Evolutionary conservation across 139 green algal species (phyloP).

Genomic region (Coelastrella sp.): DNA sequence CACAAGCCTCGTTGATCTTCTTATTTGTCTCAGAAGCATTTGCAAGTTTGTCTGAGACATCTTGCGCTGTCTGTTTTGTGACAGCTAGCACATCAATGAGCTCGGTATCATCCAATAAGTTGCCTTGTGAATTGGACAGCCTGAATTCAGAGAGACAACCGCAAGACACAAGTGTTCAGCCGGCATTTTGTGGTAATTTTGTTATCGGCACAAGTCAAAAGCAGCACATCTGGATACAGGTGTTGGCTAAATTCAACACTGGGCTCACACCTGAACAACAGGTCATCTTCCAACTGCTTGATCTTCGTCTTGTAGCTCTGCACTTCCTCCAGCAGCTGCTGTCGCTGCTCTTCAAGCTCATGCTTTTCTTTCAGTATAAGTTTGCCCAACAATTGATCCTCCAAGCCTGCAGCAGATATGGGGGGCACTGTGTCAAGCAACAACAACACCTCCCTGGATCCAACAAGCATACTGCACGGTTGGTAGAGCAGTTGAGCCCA

Average conservation of each 20-base stretch:
- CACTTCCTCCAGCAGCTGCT: constrained; percentile 91
- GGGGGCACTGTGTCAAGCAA: neutral
- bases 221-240: no score
- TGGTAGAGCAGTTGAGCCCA: no score
- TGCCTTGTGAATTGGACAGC: constrained; percentile 78
- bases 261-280: constrained; percentile 77
- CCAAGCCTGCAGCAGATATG: constrained; percentile 69
- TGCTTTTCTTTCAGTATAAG: constrained; percentile 96
- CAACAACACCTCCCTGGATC: no score
- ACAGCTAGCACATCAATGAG: constrained; percentile 94
- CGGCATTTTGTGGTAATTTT: no score
- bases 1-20: constrained; percentile 94
- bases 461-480: no score
- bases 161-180: neutral
- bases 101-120: constrained; percentile 97
- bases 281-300: constrained; percentile 94
- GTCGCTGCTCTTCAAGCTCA: constrained; percentile 94
- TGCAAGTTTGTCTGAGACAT: constrained; percentile 90
- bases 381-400: constrained; percentile 96
- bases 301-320: constrained; percentile 95
- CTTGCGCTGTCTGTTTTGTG: constrained; percentile 93
- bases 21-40: constrained; percentile 92
- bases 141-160: no score
- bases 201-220: no score
- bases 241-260: neutral